Conservation (phyloP, 129 eudicot genomes). For the Silybum marianum region DNA sequence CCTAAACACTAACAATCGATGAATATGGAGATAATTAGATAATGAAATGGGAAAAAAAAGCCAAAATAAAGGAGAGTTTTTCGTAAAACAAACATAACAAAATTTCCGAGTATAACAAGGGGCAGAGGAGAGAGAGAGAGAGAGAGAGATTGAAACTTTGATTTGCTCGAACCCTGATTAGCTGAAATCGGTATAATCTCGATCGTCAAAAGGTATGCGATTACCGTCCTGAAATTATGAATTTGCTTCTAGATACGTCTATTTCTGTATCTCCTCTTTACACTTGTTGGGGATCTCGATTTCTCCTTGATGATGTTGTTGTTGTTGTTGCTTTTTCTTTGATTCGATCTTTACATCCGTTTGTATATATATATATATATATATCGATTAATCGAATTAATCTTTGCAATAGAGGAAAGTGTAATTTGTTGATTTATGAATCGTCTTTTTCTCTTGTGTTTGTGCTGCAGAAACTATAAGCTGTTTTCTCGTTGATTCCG, state of each 20-base stretch:
- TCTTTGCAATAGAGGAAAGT: conserved; percentile 13
- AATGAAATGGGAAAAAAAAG: not conserved
- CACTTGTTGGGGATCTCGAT: conserved; percentile 40
- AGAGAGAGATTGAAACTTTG: conserved; percentile 22
- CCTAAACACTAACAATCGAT: not conserved
- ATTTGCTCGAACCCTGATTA: conserved; percentile 30
- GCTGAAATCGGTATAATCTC: conserved; percentile 27
- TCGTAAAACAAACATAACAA: conserved; percentile 2
- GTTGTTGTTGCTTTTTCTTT: not conserved
- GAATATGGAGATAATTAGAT: not conserved
- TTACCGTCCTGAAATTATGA: not conserved
- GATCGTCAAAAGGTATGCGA: conserved; percentile 29
- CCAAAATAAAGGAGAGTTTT: conserved; percentile 8
- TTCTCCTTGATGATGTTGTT: conserved; percentile 13
- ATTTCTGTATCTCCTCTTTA: conserved; percentile 2
- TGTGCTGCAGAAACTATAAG: conserved; percentile 44
- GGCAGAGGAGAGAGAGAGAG: not conserved
- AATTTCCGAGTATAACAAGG: conserved; percentile 17
- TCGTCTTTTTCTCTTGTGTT: conserved; percentile 16
- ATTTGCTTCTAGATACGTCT: conserved; percentile 5
- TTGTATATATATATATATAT: too few relatives aligned
- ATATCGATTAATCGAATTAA: conserved; percentile 14
- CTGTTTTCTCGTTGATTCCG: conserved; percentile 31
- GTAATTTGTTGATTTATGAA: conserved; percentile 20
- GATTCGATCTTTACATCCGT: conserved; percentile 10